A percentile compares a stretch with the other conserved stretches of the same genome.
Conservation (phyloP, 2,329 filamentous ascomycete species). For the Pezicula neosporulosa region DNA sequence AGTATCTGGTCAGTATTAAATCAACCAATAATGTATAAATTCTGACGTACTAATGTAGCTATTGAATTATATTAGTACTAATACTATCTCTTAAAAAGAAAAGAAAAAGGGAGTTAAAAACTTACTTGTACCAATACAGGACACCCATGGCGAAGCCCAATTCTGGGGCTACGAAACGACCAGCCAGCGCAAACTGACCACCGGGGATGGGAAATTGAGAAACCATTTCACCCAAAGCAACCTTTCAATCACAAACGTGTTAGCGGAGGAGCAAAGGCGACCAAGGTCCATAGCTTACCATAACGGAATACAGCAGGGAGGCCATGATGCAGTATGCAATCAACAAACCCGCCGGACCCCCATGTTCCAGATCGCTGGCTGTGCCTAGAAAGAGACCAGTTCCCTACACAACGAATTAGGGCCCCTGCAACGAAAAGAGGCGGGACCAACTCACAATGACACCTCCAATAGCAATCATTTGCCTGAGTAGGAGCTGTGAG, state of each 20-base stretch:
- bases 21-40: not conserved
- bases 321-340: constrained; percentile 54
- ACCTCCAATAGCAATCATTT: not conserved
- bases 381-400: constrained; percentile 62
- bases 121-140: constrained; percentile 44
- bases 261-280: not conserved
- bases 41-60: not conserved
- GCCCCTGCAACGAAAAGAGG: not conserved
- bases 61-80: not conserved
- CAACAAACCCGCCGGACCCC: constrained; percentile 64
- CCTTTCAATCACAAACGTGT: constrained; percentile 49
- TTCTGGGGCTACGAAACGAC: constrained; percentile 45
- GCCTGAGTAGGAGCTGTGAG: not conserved
- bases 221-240: constrained; percentile 51
- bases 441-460: not conserved
- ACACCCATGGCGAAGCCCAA: constrained; percentile 8
- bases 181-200: constrained; percentile 34
- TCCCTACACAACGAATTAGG: constrained; percentile 20
- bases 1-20: not conserved
- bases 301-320: constrained; percentile 48
- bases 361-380: constrained; percentile 48
- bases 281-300: constrained; percentile 47
- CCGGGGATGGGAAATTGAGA: constrained; percentile 46
- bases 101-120: too few species aligned
- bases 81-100: too few species aligned